phyloP scores from a whole-genome alignment of 2,329 filamentous ascomycete species.

The Venturia carpophila region DNA sequence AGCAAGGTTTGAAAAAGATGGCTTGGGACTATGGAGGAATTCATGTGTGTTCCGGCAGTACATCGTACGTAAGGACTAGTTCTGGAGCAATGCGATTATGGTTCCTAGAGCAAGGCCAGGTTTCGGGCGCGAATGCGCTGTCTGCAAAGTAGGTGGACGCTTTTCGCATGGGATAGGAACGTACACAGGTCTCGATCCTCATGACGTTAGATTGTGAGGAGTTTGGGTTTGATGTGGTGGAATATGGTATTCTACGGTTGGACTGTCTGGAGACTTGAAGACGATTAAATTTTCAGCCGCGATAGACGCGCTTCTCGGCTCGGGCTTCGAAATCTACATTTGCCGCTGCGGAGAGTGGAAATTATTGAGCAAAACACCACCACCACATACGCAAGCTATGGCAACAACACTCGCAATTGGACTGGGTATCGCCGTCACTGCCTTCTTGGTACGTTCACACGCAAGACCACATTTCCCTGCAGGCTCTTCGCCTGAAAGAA shows the following conservation, averaged over 20 bases:
- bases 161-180: background rate
- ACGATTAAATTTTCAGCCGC: background rate
- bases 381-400: conserved; percentile 37
- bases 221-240: background rate
- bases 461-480: background rate
- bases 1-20: background rate
- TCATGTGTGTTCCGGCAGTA: background rate
- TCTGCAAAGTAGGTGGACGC: background rate
- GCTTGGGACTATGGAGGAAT: background rate
- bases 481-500: background rate
- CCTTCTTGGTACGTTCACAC: conserved; percentile 50
- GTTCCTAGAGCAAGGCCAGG: background rate
- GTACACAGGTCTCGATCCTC: background rate
- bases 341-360: too few relatives aligned
- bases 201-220: background rate
- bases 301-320: too few relatives aligned
- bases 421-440: conserved; percentile 55
- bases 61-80: background rate
- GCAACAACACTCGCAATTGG: conserved; percentile 52
- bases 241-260: background rate
- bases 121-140: background rate
- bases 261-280: background rate
- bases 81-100: background rate
- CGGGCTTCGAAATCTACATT: too few relatives aligned
- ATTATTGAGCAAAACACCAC: background rate